Base-by-base conservation (phyloP, 495 filamentous ascomycete species). In the Talaromyces thailandensis region DNA sequence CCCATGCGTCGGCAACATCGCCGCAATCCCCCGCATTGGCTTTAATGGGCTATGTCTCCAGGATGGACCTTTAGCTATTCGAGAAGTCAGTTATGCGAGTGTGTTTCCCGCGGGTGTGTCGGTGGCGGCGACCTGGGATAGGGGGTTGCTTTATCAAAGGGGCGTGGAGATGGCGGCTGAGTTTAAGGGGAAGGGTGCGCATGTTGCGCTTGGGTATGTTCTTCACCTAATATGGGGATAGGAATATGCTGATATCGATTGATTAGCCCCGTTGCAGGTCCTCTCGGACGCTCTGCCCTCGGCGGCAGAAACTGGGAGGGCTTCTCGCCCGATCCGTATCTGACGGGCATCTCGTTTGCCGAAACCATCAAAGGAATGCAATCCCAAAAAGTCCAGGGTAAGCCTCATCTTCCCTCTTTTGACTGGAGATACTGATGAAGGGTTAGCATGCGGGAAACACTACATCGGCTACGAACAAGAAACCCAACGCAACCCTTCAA, bases 221-320 rank as follows among this genome's bases (percentile, higher is more conserved):
- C 16, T 7, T 60, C 2, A 6, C 1, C 12, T 31, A 21, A 28
- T 21, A n/a, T 18, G 11, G 6, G 0, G 16, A 9, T 4, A 14
- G 40, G 0, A 18, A 21, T 28, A 50, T 45, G 21, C 16, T 43
- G 9, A 61, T 26, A 31, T 25, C 26, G 40, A 18, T 4, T 43
- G 23, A 6, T 74, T 76, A 4, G 82, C 0, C 84, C 83, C 12
- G 85, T 89, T 9, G 81, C 85, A 68, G 86, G 86, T 11, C 85
- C 85, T 18, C 68, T 88, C 12, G 90, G 90, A n/a, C 84, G 89
- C 53, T 70, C 79, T 31, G 86, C 91, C 2, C 85, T 84, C 60
- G 89, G 85, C 26, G 94, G 94, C 18, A 84, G 94, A 28, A 94
- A 93, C 73, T 97, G 94, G 94, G 89, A 81, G 56, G 76, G 78